phyloP scores from a whole-genome alignment of 345 rosid species.

The Balakata baccata region DNA sequence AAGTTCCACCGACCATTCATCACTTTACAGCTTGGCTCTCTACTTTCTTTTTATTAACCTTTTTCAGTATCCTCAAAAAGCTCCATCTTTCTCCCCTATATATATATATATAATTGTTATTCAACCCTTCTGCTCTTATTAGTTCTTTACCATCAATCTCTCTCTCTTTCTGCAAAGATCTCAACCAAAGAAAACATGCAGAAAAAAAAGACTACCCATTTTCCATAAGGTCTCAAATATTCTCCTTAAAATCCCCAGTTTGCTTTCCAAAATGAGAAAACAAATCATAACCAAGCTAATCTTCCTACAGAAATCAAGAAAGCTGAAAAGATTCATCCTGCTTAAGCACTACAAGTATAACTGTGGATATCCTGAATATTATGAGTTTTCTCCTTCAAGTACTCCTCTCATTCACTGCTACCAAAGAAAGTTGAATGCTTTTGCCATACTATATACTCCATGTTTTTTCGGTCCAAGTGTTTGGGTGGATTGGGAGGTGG shows the following conservation, averaged over 20 bases:
- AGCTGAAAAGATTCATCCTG: slow-evolving; percentile 28
- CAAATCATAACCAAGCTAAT: slow-evolving; percentile 11
- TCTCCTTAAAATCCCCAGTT: slow-evolving; percentile 31
- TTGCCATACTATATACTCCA: slow-evolving; percentile 12
- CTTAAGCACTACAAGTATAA: slow-evolving; percentile 21
- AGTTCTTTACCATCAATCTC: neutral
- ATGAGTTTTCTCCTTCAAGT: slow-evolving; percentile 50
- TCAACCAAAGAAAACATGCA: neutral
- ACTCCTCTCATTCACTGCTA: slow-evolving; percentile 15
- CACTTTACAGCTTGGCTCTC: slow-evolving; percentile 32
- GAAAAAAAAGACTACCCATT: slow-evolving; percentile 21
- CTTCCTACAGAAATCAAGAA: slow-evolving; percentile 33
- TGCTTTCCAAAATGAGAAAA: slow-evolving; percentile 36
- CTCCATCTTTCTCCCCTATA: neutral
- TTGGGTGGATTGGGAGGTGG: slow-evolving; percentile 25
- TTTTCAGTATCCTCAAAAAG: slow-evolving; percentile 7
- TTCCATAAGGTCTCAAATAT: slow-evolving; percentile 37
- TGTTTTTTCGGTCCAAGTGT: slow-evolving; percentile 41
- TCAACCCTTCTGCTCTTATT: too few species aligned
- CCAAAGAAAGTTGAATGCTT: slow-evolving; percentile 4
- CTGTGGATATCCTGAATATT: slow-evolving; percentile 35
- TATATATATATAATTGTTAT: too few species aligned
- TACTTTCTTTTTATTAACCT: neutral
- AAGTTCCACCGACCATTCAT: slow-evolving; percentile 34
- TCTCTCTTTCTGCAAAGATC: neutral